Base-by-base conservation (phyloP, 2,329 filamentous ascomycete species). In the Penicillium hordei region DNA sequence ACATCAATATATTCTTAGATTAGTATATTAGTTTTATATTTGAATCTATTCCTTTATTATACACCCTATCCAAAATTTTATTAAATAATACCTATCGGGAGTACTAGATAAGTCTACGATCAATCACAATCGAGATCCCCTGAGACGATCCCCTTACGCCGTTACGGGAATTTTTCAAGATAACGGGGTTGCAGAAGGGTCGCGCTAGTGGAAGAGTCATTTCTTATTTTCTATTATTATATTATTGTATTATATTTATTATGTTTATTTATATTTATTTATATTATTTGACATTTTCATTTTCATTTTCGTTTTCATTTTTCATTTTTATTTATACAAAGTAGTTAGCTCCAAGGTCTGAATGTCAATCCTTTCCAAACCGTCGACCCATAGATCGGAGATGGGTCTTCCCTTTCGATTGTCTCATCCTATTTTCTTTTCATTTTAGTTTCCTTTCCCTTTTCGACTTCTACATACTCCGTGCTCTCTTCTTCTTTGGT, bases 141-240 rank as follows among this genome's bases (percentile, higher is more conserved):
- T 52, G 40, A 48, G 46, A 21, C 7, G 49, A 59, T 60, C 59
- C 58, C 62, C 64, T 65, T 66, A 65, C 63, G 36, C 62, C 62
- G 64, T 65, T 63, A 62, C 55, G 62, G 62, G 62, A 58, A 60
- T 59, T 66, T 66, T 64, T 63, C 60, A 58, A 43, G 52, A 65
- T 65, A 68, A 68, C 64, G 65, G 65, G 64, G 63, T 52, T 67
- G 65, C 65, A 67, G 62, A 59, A 66, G 62, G 59, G 63, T 61
- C 59, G 39, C 62, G 60, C 63, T 65, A 66, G 65, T 60, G 62
- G 58, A 60, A 57, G 59, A 57, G 59, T 60, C 63, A 61, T 62
- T 65, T 65, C 57, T 66, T 63, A 61, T 59, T 66, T 62, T 51
- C 46, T 54, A 52, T 52, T 27, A 52, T 52, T 52, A 52, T 44